phyloP scores from a whole-genome alignment of 2,329 filamentous ascomycete species.

The Hymenoscyphus fructigenus region DNA sequence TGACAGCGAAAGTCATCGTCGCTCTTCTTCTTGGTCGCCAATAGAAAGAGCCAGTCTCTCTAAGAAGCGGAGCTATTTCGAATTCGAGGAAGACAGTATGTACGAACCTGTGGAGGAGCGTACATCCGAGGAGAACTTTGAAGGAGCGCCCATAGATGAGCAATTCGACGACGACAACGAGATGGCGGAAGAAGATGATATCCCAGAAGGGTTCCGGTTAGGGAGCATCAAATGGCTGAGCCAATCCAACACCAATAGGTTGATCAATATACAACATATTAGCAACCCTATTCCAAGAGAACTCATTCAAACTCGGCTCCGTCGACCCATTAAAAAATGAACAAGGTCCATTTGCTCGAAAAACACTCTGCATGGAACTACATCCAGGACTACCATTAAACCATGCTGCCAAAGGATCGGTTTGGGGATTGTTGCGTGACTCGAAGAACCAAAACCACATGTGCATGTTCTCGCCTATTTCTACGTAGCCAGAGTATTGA shows the following conservation, averaged over 20 bases:
- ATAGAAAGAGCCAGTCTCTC: neutral
- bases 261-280: slow-evolving; percentile 41
- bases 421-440: slow-evolving; percentile 8
- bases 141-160: too few species aligned
- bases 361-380: slow-evolving; percentile 12
- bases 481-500: slow-evolving; percentile 22
- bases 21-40: neutral
- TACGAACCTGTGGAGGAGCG: too few species aligned
- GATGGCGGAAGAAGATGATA: too few species aligned
- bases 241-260: slow-evolving; percentile 30
- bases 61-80: neutral
- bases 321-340: slow-evolving; percentile 38
- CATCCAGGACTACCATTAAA: slow-evolving; percentile 14
- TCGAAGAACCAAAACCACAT: slow-evolving; percentile 18
- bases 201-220: too few species aligned
- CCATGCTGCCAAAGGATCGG: slow-evolving; percentile 6
- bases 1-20: neutral
- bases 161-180: too few species aligned
- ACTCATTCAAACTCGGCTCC: slow-evolving; percentile 40
- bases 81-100: neutral
- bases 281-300: slow-evolving; percentile 38
- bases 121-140: too few species aligned
- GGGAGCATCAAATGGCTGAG: too few species aligned
- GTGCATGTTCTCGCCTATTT: slow-evolving; percentile 36
- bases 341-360: slow-evolving; percentile 37